Evolutionary conservation across 1,284 basidiomycete species (phyloP).

Genomic region (Irpex rosettiformis): DNA sequence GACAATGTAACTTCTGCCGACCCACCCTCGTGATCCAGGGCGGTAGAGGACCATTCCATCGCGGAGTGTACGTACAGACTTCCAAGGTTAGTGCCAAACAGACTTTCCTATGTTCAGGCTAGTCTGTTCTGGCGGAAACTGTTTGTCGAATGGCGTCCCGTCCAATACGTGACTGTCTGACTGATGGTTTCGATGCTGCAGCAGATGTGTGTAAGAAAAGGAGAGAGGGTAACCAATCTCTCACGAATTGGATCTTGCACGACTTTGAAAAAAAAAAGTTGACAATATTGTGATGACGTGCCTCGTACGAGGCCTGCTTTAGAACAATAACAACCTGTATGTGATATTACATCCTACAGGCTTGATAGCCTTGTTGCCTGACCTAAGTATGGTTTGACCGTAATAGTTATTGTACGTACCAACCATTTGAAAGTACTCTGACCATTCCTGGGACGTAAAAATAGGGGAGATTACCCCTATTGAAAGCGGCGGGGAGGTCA

Average conservation of each 20-base stretch:
- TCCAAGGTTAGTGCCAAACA: neutral
- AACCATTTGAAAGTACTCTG: no score
- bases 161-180: neutral
- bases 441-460: no score
- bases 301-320: neutral
- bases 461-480: no score
- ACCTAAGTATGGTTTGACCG: no score
- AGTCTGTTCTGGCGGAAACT: neutral
- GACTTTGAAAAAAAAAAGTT: neutral
- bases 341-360: no score
- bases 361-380: no score
- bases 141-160: neutral
- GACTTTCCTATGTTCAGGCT: neutral
- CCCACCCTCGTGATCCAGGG: neutral
- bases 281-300: neutral
- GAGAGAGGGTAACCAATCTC: neutral
- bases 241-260: no score
- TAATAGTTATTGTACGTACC: no score
- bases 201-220: neutral
- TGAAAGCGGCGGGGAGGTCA: no score
- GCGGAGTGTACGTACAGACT: neutral
- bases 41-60: neutral
- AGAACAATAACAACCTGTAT: no score
- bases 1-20: neutral
- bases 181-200: neutral